These are phyloP conservation scores for Trematosphaeria pertusa DNA, from an alignment of 2,329 filamentous ascomycete genomes.

Conservation along the genomic window DNA sequence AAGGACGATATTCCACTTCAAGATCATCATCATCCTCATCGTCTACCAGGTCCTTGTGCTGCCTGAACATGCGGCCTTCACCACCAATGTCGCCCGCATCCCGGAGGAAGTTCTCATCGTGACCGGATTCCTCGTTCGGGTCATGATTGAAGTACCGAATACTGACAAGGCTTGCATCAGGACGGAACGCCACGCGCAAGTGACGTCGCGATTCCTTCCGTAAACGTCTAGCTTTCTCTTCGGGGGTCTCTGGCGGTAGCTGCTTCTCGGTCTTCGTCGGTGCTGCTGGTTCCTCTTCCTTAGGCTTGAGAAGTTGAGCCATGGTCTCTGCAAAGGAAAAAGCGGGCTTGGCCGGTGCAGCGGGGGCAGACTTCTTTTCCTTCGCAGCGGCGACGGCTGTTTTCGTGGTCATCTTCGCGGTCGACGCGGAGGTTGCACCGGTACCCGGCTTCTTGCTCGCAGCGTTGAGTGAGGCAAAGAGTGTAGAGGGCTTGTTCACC, in stretches of 20 bases:
- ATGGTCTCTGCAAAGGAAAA: slow-evolving; percentile 52
- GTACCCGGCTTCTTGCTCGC: slow-evolving; percentile 52
- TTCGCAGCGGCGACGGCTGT: slow-evolving; percentile 26
- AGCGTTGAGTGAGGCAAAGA: slow-evolving; percentile 56
- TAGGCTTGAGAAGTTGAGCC: slow-evolving; percentile 59
- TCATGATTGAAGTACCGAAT: slow-evolving; percentile 76
- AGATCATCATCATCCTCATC: slow-evolving; percentile 66
- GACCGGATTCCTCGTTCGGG: slow-evolving; percentile 72
- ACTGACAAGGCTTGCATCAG: slow-evolving; percentile 70
- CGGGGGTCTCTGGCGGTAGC: slow-evolving; percentile 66
- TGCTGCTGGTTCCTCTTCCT: slow-evolving; percentile 59
- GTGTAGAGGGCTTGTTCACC: slow-evolving; percentile 53
- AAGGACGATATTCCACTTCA: slow-evolving; percentile 42
- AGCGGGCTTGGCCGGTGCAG: slow-evolving; percentile 35
- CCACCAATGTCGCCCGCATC: slow-evolving; percentile 76
- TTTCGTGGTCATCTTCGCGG: slow-evolving; percentile 36
- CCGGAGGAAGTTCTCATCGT: slow-evolving; percentile 71
- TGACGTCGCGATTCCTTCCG: slow-evolving; percentile 76
- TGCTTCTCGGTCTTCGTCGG: slow-evolving; percentile 60
- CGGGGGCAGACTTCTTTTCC: slow-evolving; percentile 36
- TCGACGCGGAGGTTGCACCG: slow-evolving; percentile 25
- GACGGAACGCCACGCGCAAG: slow-evolving; percentile 74
- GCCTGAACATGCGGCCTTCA: slow-evolving; percentile 63
- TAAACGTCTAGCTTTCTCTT: slow-evolving; percentile 71
- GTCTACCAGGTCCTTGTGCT: slow-evolving; percentile 70